phyloP scores from a whole-genome alignment of 306 rosid species.

The Gynostemma pentaphyllum region DNA sequence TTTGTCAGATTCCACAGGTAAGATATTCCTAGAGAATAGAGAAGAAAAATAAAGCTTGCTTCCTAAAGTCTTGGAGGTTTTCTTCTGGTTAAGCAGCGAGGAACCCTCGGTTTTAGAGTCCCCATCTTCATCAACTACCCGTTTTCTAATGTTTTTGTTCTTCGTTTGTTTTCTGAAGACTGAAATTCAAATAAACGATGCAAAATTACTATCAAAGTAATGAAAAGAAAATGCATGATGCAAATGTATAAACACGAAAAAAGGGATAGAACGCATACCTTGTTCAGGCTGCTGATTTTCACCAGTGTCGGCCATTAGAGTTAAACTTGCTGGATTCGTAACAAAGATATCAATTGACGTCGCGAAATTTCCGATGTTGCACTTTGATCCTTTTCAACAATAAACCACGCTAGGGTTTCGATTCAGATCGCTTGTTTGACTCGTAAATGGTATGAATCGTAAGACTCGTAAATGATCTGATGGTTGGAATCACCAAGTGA shows the following conservation, averaged over 20 bases:
- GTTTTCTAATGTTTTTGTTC: conserved; percentile 31
- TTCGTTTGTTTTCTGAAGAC: conserved; percentile 31
- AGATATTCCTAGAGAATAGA: conserved; percentile 17
- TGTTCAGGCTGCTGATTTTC: conserved; percentile 27
- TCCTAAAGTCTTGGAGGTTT: conserved; percentile 23
- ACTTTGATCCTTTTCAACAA: not conserved
- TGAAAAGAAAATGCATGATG: not conserved
- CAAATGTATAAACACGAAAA: not conserved
- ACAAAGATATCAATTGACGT: too few species aligned
- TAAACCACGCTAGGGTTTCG: too few species aligned
- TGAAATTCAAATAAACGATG: conserved; percentile 8
- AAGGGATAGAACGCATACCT: conserved; percentile 5
- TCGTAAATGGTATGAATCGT: too few species aligned
- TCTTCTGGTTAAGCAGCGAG: conserved; percentile 18
- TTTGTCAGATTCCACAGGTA: conserved; percentile 9
- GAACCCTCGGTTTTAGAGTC: conserved; percentile 16
- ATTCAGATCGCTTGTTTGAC: too few species aligned
- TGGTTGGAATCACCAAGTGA: too few species aligned
- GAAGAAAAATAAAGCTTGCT: conserved; percentile 24
- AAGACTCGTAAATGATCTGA: too few species aligned
- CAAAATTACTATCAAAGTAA: not conserved
- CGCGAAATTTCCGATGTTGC: not conserved
- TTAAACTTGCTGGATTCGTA: not conserved
- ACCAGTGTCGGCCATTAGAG: conserved; percentile 24
- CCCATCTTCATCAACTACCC: conserved; percentile 18